Conservation (phyloP, 345 rosid species). For the Gossypium anomalum region DNA sequence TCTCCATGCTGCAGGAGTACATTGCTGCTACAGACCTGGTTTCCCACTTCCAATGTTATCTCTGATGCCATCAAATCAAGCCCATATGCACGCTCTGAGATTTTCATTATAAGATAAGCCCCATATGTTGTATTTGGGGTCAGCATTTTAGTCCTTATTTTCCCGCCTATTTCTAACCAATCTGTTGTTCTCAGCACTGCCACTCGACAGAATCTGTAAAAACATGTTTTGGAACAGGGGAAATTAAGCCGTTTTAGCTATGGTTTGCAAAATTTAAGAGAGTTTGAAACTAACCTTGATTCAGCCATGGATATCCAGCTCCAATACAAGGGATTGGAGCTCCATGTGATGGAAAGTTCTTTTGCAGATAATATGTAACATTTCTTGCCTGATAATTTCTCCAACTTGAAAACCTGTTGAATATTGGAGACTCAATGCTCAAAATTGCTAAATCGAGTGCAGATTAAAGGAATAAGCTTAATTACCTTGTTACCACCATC, state of each 20-base stretch:
- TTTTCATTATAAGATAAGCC: slow-evolving; percentile 45
- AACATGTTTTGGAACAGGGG: not conserved
- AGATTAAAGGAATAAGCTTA: not conserved
- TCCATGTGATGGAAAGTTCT: slow-evolving; percentile 55
- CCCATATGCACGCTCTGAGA: slow-evolving; percentile 39
- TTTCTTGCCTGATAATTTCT: slow-evolving; percentile 49
- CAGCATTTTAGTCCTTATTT: slow-evolving; percentile 28
- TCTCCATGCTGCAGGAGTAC: slow-evolving; percentile 19
- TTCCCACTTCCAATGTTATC: slow-evolving; percentile 30
- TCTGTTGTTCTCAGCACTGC: slow-evolving; percentile 36
- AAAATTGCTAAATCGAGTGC: not conserved
- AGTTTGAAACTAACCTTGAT: slow-evolving; percentile 44
- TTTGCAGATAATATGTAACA: slow-evolving; percentile 58
- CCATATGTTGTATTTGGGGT: slow-evolving; percentile 44
- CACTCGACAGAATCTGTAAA: slow-evolving; percentile 36
- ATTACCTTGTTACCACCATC: slow-evolving; percentile 50
- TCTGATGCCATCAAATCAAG: slow-evolving; percentile 49
- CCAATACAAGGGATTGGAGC: slow-evolving; percentile 51
- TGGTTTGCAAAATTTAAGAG: not conserved
- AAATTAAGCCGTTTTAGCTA: not conserved
- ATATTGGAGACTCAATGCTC: not conserved
- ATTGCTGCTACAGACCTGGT: not conserved
- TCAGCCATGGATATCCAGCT: slow-evolving; percentile 42
- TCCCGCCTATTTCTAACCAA: slow-evolving; percentile 45
- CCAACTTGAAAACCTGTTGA: slow-evolving; percentile 52